A percentile compares a stretch with the other conserved stretches of the same genome.
phyloP scores from a whole-genome alignment of 129 eudicot species.

The Daucus carota region DH1_v3.0 NC_030382.2:12477001-12477500 shows the following conservation, averaged over 20 bases:
- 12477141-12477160: slow-evolving; percentile 48
- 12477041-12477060: slow-evolving; percentile 31
- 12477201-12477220: slow-evolving; percentile 56
- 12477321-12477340: slow-evolving; percentile 50
- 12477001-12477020: slow-evolving; percentile 58
- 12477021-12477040: slow-evolving; percentile 36
- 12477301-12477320: slow-evolving; percentile 70
- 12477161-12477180: slow-evolving; percentile 61
- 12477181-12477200: slow-evolving; percentile 47
- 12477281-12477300: slow-evolving; percentile 80
- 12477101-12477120: slow-evolving; percentile 76
- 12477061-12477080: slow-evolving; percentile 12
- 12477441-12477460: slow-evolving; percentile 70
- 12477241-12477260: slow-evolving; percentile 53
- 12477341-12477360: slow-evolving; percentile 74
- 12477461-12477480: slow-evolving; percentile 77
- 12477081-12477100: slow-evolving; percentile 52
- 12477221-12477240: slow-evolving; percentile 47
- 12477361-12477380: slow-evolving; percentile 87
- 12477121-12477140: slow-evolving; percentile 63
- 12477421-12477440: slow-evolving; percentile 74
- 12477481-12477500: slow-evolving; percentile 41
- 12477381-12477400: slow-evolving; percentile 79
- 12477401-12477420: slow-evolving; percentile 56
- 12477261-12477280: slow-evolving; percentile 77